Evolutionary conservation across 192 early-diverging fungal species (phyloP).

Genomic region (Thoreauomyces humboldtii): DNA sequence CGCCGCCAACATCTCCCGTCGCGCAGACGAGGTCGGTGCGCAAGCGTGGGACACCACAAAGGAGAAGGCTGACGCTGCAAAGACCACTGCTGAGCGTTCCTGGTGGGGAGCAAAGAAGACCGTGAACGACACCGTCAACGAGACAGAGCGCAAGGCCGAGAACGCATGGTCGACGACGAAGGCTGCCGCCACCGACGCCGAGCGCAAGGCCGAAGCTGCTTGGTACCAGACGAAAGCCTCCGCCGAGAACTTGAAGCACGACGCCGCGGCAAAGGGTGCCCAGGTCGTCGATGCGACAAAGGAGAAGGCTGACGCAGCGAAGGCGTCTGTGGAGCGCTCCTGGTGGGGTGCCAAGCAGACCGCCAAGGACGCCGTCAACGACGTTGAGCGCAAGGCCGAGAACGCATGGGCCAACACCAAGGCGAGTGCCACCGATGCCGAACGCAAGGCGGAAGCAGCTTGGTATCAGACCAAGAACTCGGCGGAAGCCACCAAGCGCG

Average conservation of each 20-base stretch:
- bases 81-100: background rate
- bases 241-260: background rate
- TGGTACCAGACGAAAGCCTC: background rate
- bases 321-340: background rate
- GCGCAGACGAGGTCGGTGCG: constrained; percentile 11
- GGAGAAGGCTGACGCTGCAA: constrained; percentile 3
- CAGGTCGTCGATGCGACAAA: background rate
- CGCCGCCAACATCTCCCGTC: constrained; percentile 16
- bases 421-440: background rate
- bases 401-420: constrained; percentile 11
- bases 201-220: constrained; percentile 1
- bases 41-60: constrained; percentile 1
- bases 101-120: constrained; percentile 19
- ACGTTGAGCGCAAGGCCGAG: constrained; percentile 9
- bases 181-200: background rate
- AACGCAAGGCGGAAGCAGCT: constrained; percentile 1
- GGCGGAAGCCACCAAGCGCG: background rate
- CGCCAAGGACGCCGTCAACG: constrained; percentile 7
- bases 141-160: constrained; percentile 11
- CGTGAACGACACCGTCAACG: background rate
- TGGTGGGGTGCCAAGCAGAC: constrained; percentile 2
- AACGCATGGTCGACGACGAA: constrained; percentile 5
- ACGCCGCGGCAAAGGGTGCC: background rate
- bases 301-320: background rate
- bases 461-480: background rate